Evolutionary conservation across 2,329 filamentous ascomycete species (phyloP).

Genomic region (Aspergillus uvarum): DNA sequence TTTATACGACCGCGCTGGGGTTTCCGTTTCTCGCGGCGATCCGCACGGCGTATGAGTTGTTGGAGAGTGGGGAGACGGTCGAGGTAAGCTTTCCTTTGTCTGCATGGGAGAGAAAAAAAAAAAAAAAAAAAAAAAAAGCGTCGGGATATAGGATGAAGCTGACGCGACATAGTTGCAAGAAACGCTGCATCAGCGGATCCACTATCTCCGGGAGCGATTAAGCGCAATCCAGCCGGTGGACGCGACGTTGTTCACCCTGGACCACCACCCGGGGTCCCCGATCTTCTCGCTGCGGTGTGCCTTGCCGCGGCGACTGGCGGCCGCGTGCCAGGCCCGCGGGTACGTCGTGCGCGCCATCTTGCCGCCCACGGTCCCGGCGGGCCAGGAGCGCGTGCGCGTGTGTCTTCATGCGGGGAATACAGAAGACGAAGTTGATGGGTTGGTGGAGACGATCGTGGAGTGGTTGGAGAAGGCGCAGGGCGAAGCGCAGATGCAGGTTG

Average conservation of each 20-base stretch:
- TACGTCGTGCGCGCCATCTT: conserved; percentile 66
- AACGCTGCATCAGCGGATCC: conserved; percentile 51
- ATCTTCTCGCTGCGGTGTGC: conserved; percentile 64
- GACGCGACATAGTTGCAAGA: conserved; percentile 33
- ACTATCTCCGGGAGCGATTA: conserved; percentile 48
- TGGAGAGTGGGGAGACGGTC: conserved; percentile 53
- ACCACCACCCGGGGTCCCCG: conserved; percentile 55
- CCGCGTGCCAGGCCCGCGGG: conserved; percentile 58
- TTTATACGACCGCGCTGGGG: conserved; percentile 71
- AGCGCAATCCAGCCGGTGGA: conserved; percentile 32
- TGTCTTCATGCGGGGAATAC: conserved; percentile 70
- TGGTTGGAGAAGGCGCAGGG: conserved; percentile 45
- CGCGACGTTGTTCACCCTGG: conserved; percentile 37
- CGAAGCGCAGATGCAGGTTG: conserved; percentile 11
- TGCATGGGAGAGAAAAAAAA: too few species aligned
- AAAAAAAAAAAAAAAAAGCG: too few species aligned
- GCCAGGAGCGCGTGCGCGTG: conserved; percentile 63
- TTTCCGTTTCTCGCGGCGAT: conserved; percentile 62
- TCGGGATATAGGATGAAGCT: neutral
- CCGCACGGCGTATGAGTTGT: conserved; percentile 56
- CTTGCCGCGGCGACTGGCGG: conserved; percentile 59
- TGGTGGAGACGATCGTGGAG: conserved; percentile 50
- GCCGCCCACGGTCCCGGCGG: conserved; percentile 64
- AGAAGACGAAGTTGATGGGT: conserved; percentile 53
- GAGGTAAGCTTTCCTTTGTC: too few species aligned